These are phyloP conservation scores for Termitomyces sp. DNA, from an alignment of 768 basidiomycete species.

Conservation along the genomic window DNA sequence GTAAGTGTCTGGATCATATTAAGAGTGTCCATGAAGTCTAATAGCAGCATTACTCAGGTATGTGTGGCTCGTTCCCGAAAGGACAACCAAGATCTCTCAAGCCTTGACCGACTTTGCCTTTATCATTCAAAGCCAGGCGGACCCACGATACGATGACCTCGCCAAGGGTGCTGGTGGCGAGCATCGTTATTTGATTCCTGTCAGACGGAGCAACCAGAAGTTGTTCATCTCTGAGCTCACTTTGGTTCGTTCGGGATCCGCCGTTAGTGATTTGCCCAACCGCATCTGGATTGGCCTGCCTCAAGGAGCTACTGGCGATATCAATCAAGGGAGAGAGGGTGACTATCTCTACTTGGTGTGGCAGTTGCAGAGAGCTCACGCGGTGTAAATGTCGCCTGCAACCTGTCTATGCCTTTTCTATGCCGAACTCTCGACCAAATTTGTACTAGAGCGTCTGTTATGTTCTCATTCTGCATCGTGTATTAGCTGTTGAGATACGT, in stretches of 20 bases:
- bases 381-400: neutral
- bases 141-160: slow-evolving; percentile 1
- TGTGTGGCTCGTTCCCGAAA: slow-evolving; percentile 8
- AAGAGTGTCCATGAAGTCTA: neutral
- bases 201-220: neutral
- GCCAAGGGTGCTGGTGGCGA: slow-evolving; percentile 3
- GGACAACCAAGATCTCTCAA: neutral
- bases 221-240: neutral
- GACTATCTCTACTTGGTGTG: neutral
- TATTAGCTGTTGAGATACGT: too few relatives aligned
- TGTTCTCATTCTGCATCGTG: neutral
- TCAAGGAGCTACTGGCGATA: too few relatives aligned
- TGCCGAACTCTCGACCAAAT: too few relatives aligned
- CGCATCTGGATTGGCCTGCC: too few relatives aligned
- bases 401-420: neutral
- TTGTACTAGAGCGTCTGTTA: neutral
- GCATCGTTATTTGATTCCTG: slow-evolving; percentile 9
- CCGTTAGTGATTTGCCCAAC: neutral
- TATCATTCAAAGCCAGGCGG: neutral
- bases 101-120: slow-evolving; percentile 6
- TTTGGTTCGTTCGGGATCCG: neutral
- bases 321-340: neutral
- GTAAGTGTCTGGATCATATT: neutral
- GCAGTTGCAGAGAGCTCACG: slow-evolving; percentile 2
- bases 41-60: neutral